phyloP scores from a whole-genome alignment of 1,284 basidiomycete genomes.

The Anthracocystis walkeri region DNA sequence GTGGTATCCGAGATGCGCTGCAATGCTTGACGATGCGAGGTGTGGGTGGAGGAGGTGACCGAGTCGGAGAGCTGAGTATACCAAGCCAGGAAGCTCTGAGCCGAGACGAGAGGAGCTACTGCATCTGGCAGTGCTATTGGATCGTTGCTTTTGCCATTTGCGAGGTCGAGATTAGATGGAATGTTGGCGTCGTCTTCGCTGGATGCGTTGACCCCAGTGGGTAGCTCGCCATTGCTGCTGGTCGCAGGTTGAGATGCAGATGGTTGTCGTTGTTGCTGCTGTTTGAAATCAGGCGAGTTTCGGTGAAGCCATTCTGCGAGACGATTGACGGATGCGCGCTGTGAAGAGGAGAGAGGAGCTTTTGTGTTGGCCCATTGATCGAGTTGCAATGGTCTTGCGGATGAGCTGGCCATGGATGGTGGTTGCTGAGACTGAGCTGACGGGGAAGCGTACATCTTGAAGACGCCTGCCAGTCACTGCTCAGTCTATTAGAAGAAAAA shows the following conservation, averaged over 20 bases:
- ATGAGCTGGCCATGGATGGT: constrained; percentile 22
- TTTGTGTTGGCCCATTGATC: constrained; percentile 56
- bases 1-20: constrained; percentile 42
- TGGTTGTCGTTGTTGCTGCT: constrained; percentile 21
- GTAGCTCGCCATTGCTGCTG: background rate
- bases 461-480: background rate
- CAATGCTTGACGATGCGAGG: constrained; percentile 45
- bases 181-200: background rate
- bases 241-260: background rate
- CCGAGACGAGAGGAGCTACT: constrained; percentile 38
- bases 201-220: background rate
- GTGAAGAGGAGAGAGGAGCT: constrained; percentile 44
- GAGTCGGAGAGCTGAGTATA: constrained; percentile 51
- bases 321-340: constrained; percentile 53
- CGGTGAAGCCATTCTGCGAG: constrained; percentile 56
- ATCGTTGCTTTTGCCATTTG: background rate
- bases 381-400: constrained; percentile 48
- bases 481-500: background rate
- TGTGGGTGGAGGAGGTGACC: constrained; percentile 51
- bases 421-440: constrained; percentile 12
- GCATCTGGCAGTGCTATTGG: constrained; percentile 26
- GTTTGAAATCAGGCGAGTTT: constrained; percentile 42
- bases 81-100: constrained; percentile 55
- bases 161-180: background rate
- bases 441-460: constrained; percentile 20